Percentiles rank a stretch among this genome's conserved stretches.
Evolutionary conservation across 257 asterid genomes (phyloP).

Genomic region (Buddleja alternifolia): DNA sequence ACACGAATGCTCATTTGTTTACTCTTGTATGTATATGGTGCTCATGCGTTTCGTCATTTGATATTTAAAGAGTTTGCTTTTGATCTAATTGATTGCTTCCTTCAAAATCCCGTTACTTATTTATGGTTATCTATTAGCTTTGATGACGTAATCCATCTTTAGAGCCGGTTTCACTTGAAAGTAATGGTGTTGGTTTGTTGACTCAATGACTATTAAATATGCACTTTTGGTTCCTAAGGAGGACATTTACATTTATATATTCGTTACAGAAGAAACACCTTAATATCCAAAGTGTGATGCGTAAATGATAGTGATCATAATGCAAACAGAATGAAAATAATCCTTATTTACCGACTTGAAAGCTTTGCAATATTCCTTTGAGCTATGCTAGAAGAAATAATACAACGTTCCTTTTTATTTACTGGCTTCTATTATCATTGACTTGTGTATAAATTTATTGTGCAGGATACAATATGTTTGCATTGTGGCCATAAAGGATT

Average conservation of each 20-base stretch:
- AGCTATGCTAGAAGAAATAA: conserved; percentile 14
- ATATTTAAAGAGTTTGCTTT: not conserved
- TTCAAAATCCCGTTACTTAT: not conserved
- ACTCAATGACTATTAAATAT: no score
- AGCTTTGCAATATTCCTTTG: conserved; percentile 1
- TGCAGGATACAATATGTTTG: conserved; percentile 61
- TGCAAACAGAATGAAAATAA: no score
- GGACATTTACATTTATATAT: no score
- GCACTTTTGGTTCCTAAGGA: no score
- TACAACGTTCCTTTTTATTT: not conserved
- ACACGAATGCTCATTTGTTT: no score
- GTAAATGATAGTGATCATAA: no score
- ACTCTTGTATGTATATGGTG: not conserved
- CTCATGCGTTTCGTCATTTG: not conserved
- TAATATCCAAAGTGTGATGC: no score
- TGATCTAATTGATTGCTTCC: not conserved
- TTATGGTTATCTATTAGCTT: not conserved
- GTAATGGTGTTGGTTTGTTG: no score
- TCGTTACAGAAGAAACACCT: no score
- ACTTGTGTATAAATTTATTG: conserved; percentile 20
- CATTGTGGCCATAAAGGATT: conserved; percentile 69
- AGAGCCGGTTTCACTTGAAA: no score
- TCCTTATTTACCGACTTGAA: no score
- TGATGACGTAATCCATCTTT: not conserved
- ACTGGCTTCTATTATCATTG: conserved; percentile 7